phyloP scores from a whole-genome alignment of 805 yeast species.

The Wickerhamiella vanderwaltii region DNA sequence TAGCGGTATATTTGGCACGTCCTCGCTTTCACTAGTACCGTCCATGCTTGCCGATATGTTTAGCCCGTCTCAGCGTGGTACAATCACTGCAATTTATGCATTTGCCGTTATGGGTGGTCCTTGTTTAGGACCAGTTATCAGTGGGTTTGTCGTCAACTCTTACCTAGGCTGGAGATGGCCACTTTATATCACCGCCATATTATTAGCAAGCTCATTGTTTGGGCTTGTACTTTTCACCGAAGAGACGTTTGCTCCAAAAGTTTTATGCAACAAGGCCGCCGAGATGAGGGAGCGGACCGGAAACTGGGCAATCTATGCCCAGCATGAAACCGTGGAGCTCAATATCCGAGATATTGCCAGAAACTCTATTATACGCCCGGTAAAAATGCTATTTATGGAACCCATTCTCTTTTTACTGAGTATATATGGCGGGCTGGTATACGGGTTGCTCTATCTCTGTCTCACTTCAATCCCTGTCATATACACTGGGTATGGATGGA shows the following conservation, averaged over 20 bases:
- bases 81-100: constrained; percentile 54
- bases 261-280: constrained; percentile 54
- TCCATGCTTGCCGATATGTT: constrained; percentile 73
- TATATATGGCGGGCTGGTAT: constrained; percentile 63
- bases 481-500: constrained; percentile 51
- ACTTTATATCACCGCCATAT: constrained; percentile 20
- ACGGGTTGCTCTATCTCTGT: constrained; percentile 64
- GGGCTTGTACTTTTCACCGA: constrained; percentile 29
- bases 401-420: constrained; percentile 62
- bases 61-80: constrained; percentile 50
- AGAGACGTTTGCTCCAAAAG: constrained; percentile 33
- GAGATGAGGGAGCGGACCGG: constrained; percentile 66
- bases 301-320: constrained; percentile 75
- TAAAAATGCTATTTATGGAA: constrained; percentile 53
- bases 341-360: constrained; percentile 46
- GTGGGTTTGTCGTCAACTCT: constrained; percentile 42
- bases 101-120: constrained; percentile 63
- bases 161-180: constrained; percentile 14
- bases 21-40: constrained; percentile 69
- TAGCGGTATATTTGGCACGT: constrained; percentile 66
- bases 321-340: constrained; percentile 59
- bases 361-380: constrained; percentile 57
- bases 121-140: constrained; percentile 59
- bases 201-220: constrained; percentile 28
- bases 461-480: constrained; percentile 67